A percentile compares a stretch with the other conserved stretches of the same genome.
These are phyloP conservation scores for Corylus americana DNA, from an alignment of 306 rosid genomes.

Conservation along the genomic window DNA sequence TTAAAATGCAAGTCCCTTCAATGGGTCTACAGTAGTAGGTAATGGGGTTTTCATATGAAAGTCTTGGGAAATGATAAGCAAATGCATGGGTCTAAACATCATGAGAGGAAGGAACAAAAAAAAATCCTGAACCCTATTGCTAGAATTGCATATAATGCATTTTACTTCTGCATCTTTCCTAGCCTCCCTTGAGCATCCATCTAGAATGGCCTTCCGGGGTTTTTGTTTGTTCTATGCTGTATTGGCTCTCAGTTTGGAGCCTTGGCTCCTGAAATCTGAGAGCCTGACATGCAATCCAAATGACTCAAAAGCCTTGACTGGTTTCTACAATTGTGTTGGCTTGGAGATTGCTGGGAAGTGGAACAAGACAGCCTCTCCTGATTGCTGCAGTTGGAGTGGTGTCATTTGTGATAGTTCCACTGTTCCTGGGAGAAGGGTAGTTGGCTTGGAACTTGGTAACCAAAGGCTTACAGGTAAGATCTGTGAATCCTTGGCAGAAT, in stretches of 20 bases:
- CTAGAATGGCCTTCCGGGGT: accelerated
- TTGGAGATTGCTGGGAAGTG: conserved; percentile 8
- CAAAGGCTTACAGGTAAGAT: not conserved
- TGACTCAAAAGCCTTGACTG: conserved; percentile 30
- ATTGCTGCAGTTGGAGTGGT: conserved; percentile 37
- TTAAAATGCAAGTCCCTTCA: no score
- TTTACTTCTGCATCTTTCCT: no score
- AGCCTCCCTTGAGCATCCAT: accelerated
- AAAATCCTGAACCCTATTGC: no score
- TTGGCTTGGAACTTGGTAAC: conserved; percentile 23
- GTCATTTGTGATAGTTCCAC: conserved; percentile 15
- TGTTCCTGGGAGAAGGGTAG: conserved; percentile 12
- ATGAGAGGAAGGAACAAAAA: no score
- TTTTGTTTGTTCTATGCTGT: no score
- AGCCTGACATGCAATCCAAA: conserved; percentile 29
- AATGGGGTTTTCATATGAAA: no score
- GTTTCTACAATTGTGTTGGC: conserved; percentile 20
- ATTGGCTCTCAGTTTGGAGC: not conserved
- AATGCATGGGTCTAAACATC: no score
- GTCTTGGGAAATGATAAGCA: no score
- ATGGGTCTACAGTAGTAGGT: no score
- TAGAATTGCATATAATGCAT: no score
- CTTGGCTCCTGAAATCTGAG: not conserved
- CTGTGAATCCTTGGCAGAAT: conserved; percentile 19
- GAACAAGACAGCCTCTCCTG: conserved; percentile 21